phyloP scores from a whole-genome alignment of 1,139 yeast genomes.

The Scheffersomyces quercinus region DNA sequence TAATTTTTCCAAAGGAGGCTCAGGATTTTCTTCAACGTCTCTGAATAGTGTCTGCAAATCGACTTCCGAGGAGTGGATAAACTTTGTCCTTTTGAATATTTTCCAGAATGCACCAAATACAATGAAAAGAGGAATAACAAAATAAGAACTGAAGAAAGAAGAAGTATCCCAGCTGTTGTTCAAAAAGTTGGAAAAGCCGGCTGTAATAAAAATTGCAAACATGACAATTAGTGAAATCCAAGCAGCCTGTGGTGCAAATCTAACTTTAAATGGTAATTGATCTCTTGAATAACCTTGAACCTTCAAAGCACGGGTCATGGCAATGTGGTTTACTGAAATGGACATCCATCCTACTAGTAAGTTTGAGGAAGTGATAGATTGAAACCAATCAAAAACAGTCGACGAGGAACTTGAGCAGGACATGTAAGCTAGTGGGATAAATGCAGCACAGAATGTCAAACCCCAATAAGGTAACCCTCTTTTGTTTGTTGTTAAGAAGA shows the following conservation, averaged over 20 bases:
- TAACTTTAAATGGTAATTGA: constrained; percentile 32
- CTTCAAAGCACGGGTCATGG: constrained; percentile 32
- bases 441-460: constrained; percentile 22
- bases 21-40: constrained; percentile 40
- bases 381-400: constrained; percentile 31
- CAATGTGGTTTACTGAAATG: constrained; percentile 32
- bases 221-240: constrained; percentile 38
- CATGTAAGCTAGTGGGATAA: constrained; percentile 31
- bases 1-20: constrained; percentile 28
- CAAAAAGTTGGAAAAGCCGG: constrained; percentile 41
- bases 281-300: constrained; percentile 40
- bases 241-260: constrained; percentile 27
- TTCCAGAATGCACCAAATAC: constrained; percentile 31
- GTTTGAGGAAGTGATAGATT: constrained; percentile 24
- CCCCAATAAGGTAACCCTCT: constrained; percentile 47
- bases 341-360: constrained; percentile 27
- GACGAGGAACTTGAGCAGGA: constrained; percentile 20
- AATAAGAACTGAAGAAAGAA: constrained; percentile 37
- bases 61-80: constrained; percentile 30
- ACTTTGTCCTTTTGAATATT: constrained; percentile 25
- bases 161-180: constrained; percentile 34
- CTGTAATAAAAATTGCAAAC: constrained; percentile 33
- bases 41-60: constrained; percentile 31
- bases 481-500: constrained; percentile 41
- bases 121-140: constrained; percentile 32